Conservation (phyloP, 2,329 filamentous ascomycete genomes). For the Tolypocladium sp. region DNA sequence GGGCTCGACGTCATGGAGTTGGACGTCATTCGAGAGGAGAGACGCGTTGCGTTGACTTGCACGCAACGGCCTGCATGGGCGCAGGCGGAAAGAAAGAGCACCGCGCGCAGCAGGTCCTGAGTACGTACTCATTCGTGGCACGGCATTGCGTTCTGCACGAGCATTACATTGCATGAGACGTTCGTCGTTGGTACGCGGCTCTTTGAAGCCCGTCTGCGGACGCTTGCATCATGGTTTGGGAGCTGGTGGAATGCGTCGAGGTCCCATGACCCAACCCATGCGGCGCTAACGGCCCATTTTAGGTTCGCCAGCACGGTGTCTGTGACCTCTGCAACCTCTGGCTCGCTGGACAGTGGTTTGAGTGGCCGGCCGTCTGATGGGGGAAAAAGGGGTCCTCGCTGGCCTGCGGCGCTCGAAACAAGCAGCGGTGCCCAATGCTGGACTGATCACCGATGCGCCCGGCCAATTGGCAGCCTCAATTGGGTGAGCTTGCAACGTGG, state of each 20-base stretch:
- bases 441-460: not conserved
- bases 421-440: slow-evolving; percentile 6
- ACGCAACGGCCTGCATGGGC: not conserved
- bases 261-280: slow-evolving; percentile 20
- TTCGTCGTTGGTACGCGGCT: slow-evolving; percentile 5
- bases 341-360: not conserved
- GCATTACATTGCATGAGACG: not conserved
- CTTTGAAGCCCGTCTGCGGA: slow-evolving; percentile 3
- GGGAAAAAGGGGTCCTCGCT: not conserved
- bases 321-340: slow-evolving; percentile 1
- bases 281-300: slow-evolving; percentile 16
- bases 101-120: not conserved
- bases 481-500: slow-evolving; percentile 5
- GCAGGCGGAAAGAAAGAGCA: not conserved
- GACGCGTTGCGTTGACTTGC: not conserved
- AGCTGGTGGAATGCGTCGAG: slow-evolving; percentile 12
- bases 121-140: not conserved
- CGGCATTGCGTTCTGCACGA: not conserved
- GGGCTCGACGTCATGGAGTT: slow-evolving; percentile 11
- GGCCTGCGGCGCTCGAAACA: not conserved
- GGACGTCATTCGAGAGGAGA: slow-evolving; percentile 3
- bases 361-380: not conserved
- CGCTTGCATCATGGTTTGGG: slow-evolving; percentile 3
- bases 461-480: slow-evolving; percentile 1
- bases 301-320: slow-evolving; percentile 5